These are phyloP conservation scores for Leptographium radiaticola DNA, from an alignment of 2,329 filamentous ascomycete species.

Conservation along the genomic window DNA sequence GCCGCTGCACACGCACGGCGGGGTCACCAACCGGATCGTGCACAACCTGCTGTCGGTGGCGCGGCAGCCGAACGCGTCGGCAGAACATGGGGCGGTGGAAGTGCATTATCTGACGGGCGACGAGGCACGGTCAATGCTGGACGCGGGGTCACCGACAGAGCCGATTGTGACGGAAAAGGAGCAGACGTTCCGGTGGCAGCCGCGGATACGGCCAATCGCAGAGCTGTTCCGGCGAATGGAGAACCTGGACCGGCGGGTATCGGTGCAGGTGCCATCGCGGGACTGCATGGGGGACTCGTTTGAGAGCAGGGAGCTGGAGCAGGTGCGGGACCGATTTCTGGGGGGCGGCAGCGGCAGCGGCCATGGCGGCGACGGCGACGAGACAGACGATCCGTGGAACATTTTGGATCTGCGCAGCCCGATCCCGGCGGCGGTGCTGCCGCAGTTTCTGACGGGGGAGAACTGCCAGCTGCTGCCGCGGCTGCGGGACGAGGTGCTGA, in stretches of 20 bases:
- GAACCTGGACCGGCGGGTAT: conserved; percentile 14
- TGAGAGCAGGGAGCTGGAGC: conserved; percentile 11
- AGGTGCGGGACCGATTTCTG: conserved; percentile 15
- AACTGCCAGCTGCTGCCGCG: conserved; percentile 18
- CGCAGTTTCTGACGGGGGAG: conserved; percentile 15
- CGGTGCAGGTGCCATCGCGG: conserved; percentile 17
- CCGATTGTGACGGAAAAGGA: conserved; percentile 15
- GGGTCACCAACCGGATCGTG: conserved; percentile 8
- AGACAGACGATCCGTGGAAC: conserved; percentile 16
- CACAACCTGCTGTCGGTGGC: conserved; percentile 8
- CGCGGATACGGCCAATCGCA: conserved; percentile 12
- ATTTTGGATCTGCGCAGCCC: conserved; percentile 17
- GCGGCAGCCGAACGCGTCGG: conserved; percentile 3
- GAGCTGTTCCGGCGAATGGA: conserved; percentile 17
- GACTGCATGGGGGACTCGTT: conserved; percentile 13
- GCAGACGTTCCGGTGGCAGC: conserved; percentile 15
- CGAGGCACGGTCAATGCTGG: conserved; percentile 10
- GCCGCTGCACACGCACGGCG: conserved; percentile 8
- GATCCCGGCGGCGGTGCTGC: conserved; percentile 15
- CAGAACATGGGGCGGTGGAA: conserved; percentile 5
- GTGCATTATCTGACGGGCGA: conserved; percentile 9
- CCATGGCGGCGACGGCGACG: neutral
- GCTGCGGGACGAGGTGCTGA: conserved; percentile 21
- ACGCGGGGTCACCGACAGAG: conserved; percentile 7
- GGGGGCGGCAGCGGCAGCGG: neutral